These are phyloP conservation scores for Eremothecium sinecaudum DNA, from an alignment of 1,139 yeast genomes.

Conservation along the genomic window DNA sequence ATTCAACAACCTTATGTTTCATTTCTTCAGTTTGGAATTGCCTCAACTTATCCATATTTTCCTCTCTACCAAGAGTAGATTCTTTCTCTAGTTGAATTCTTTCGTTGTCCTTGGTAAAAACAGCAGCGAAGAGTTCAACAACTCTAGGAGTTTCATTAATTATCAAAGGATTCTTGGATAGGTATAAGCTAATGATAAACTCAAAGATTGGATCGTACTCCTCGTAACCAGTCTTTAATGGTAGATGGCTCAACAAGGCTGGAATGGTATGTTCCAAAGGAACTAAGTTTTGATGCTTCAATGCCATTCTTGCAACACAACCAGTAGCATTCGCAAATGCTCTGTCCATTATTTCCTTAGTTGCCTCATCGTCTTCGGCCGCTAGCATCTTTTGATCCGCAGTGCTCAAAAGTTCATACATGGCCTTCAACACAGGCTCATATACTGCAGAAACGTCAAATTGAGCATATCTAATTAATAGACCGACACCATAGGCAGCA, in stretches of 20 bases:
- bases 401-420: slow-evolving; percentile 70
- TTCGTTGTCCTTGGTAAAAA: slow-evolving; percentile 66
- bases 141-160: slow-evolving; percentile 52
- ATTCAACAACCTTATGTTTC: slow-evolving; percentile 53
- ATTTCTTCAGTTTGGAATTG: slow-evolving; percentile 67
- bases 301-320: slow-evolving; percentile 86
- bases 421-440: slow-evolving; percentile 60
- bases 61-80: slow-evolving; percentile 76
- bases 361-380: slow-evolving; percentile 64
- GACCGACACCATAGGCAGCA: slow-evolving; percentile 93
- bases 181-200: slow-evolving; percentile 63
- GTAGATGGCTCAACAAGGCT: slow-evolving; percentile 68
- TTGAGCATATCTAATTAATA: slow-evolving; percentile 54
- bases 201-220: slow-evolving; percentile 88
- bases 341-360: slow-evolving; percentile 72
- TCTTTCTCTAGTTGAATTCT: slow-evolving; percentile 59
- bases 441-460: slow-evolving; percentile 55
- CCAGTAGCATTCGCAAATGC: slow-evolving; percentile 94
- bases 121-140: slow-evolving; percentile 57
- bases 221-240: slow-evolving; percentile 80
- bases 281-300: slow-evolving; percentile 60
- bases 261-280: slow-evolving; percentile 78
- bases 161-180: slow-evolving; percentile 49
- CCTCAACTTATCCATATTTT: slow-evolving; percentile 63
- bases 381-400: slow-evolving; percentile 58